Conservation (phyloP, 495 filamentous ascomycete genomes). For the Penicillium alfredii region DNA sequence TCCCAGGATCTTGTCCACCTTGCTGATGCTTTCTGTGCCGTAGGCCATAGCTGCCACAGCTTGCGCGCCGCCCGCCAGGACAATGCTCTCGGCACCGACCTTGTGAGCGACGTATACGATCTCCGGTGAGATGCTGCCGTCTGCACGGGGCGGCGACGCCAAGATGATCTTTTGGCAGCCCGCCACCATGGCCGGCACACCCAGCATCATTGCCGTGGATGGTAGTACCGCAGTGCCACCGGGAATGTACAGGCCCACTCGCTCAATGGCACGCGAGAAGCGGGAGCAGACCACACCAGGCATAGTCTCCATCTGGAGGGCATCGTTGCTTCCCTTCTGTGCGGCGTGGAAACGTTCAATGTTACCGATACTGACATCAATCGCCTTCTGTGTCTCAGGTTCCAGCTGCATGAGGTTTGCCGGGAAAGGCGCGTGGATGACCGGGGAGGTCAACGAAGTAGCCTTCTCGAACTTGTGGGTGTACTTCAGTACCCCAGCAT, state of each 20-base stretch:
- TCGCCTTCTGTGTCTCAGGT: constrained; percentile 77
- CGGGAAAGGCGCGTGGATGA: constrained; percentile 83
- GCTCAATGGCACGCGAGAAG: constrained; percentile 86
- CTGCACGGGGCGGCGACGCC: constrained; percentile 82
- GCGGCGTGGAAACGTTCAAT: constrained; percentile 90
- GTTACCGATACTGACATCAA: constrained; percentile 89
- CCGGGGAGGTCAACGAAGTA: constrained; percentile 78
- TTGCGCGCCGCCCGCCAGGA: constrained; percentile 91
- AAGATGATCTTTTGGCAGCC: constrained; percentile 95
- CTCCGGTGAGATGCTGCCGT: constrained; percentile 89
- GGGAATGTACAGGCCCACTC: constrained; percentile 90
- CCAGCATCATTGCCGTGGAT: constrained; percentile 94
- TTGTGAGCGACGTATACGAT: constrained; percentile 99
- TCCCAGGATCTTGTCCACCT: constrained; percentile 98
- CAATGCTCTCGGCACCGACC: constrained; percentile 89
- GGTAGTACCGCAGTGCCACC: constrained; percentile 94
- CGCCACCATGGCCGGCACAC: constrained; percentile 93
- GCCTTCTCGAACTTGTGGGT: constrained; percentile 98
- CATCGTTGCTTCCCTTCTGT: constrained; percentile 68
- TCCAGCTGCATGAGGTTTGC: constrained; percentile 76
- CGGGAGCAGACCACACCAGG: constrained; percentile 91
- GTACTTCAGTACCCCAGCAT: constrained; percentile 81
- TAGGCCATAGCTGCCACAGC: constrained; percentile 75
- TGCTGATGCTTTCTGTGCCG: constrained; percentile 69
- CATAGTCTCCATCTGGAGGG: constrained; percentile 89